Percentiles rank a stretch among this genome's conserved stretches.
phyloP scores from a whole-genome alignment of 2,329 filamentous ascomycete genomes.

The Aspergillus niger region DNA sequence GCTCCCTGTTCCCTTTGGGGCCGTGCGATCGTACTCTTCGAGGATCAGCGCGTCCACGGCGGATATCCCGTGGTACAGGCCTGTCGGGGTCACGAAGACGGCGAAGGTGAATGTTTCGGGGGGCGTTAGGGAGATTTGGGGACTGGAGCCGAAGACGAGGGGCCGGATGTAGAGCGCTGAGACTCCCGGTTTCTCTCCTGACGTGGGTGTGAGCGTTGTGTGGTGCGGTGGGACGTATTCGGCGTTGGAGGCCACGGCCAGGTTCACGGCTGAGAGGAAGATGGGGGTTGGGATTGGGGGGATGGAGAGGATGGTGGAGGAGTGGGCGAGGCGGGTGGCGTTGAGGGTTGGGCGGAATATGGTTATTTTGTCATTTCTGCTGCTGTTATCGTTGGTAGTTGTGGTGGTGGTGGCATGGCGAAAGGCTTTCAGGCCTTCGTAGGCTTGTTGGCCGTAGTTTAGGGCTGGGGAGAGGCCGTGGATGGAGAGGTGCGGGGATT shows the following conservation, averaged over 20 bases:
- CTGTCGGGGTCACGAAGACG: conserved; percentile 88
- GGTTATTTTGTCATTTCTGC: conserved; percentile 65
- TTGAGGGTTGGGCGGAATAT: conserved; percentile 89
- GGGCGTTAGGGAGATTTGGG: conserved; percentile 81
- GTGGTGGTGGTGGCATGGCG: conserved; percentile 68
- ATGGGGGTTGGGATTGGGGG: conserved; percentile 70
- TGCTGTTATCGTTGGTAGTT: too few species aligned
- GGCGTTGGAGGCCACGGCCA: conserved; percentile 85
- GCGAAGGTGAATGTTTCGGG: conserved; percentile 91
- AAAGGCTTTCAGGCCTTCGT: conserved; percentile 98
- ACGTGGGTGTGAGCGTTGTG: conserved; percentile 50
- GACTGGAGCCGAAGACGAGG: conserved; percentile 82
- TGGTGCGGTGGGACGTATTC: conserved; percentile 87
- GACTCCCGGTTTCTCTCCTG: too few species aligned
- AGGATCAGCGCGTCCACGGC: conserved; percentile 86
- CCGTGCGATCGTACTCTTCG: conserved; percentile 89
- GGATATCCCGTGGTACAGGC: conserved; percentile 88
- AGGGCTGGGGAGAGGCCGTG: conserved; percentile 94
- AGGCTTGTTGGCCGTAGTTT: conserved; percentile 97
- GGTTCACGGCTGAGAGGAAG: conserved; percentile 74
- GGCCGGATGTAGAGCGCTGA: conserved; percentile 93
- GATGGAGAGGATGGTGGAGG: conserved; percentile 78
- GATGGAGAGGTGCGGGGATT: conserved; percentile 80
- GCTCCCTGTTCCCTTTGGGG: conserved; percentile 84
- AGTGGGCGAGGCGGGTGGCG: conserved; percentile 80